Percentiles rank a stretch among this genome's conserved stretches.
These are phyloP conservation scores for Avena insularis DNA, from an alignment of 176 grass and related monocot genomes.

Conservation along the genomic window DNA sequence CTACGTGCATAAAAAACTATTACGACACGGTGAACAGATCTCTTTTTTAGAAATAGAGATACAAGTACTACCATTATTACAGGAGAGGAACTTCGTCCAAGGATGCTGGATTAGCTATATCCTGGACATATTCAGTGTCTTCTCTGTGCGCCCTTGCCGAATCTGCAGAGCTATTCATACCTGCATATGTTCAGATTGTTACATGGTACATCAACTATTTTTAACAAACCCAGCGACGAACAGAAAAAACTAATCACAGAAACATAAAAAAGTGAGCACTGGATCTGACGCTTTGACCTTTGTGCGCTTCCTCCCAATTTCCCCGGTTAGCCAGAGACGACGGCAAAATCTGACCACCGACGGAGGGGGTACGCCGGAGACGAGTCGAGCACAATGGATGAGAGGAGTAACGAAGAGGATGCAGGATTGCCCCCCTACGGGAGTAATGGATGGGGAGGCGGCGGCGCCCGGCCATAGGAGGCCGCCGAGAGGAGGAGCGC, in stretches of 20 bases:
- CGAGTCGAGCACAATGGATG: not conserved
- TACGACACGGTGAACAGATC: not conserved
- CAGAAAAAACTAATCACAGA: not conserved
- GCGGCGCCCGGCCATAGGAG: not conserved
- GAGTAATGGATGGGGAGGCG: slow-evolving; percentile 10
- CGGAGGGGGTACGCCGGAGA: not conserved
- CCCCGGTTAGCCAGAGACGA: not conserved
- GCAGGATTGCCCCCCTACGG: not conserved
- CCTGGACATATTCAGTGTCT: not conserved
- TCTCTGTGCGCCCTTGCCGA: not conserved
- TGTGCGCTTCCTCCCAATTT: not conserved
- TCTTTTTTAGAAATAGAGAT: not conserved
- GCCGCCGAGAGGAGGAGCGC: not conserved
- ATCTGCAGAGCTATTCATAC: not conserved
- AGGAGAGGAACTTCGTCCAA: slow-evolving; percentile 1
- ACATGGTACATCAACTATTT: not conserved
- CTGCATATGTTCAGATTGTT: not conserved
- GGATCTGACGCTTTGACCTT: not conserved
- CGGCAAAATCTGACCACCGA: not conserved
- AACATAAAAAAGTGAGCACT: not conserved
- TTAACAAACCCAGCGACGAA: not conserved
- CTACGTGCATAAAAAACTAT: not conserved
- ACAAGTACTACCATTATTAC: not conserved
- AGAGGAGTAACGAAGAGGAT: not conserved
- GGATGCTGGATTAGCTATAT: not conserved